A percentile compares a stretch with the other conserved stretches of the same genome.
phyloP scores from a whole-genome alignment of 2,329 filamentous ascomycete species.

The Alternaria arbusti region DNA sequence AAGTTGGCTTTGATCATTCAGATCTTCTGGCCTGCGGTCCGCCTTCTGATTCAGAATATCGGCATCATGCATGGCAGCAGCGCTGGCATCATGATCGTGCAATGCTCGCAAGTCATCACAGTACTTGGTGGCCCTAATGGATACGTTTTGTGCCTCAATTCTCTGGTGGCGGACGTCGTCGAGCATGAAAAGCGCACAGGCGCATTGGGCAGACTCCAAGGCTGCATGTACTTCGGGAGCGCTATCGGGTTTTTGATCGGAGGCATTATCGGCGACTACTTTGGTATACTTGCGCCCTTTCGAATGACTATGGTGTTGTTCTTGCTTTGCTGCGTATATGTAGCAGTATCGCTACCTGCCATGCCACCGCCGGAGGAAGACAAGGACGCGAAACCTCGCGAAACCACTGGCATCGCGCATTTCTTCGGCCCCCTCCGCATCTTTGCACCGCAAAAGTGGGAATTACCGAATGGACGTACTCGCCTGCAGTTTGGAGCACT shows the following conservation, averaged over 20 bases:
- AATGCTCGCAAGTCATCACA: constrained; percentile 71
- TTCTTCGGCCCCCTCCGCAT: constrained; percentile 71
- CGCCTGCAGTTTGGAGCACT: constrained; percentile 67
- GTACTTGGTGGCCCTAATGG: constrained; percentile 72
- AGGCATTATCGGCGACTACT: constrained; percentile 68
- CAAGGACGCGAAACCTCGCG: constrained; percentile 28
- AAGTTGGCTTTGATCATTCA: constrained; percentile 68
- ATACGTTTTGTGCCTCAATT: constrained; percentile 72
- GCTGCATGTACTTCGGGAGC: constrained; percentile 70
- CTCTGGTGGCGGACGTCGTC: constrained; percentile 70
- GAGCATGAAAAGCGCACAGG: constrained; percentile 66
- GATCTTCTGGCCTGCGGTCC: constrained; percentile 68
- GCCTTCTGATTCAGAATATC: constrained; percentile 68
- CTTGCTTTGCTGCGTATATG: constrained; percentile 51
- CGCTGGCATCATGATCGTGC: constrained; percentile 71
- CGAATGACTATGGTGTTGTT: constrained; percentile 67
- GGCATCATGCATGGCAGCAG: constrained; percentile 68
- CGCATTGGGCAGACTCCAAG: constrained; percentile 70
- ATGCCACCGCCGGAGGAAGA: constrained; percentile 54
- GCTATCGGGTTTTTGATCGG: constrained; percentile 70
- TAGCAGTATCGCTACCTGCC: constrained; percentile 53
- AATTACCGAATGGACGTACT: constrained; percentile 58
- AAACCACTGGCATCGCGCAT: constrained; percentile 52
- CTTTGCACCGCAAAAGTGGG: constrained; percentile 64
- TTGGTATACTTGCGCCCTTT: constrained; percentile 70